A percentile compares a stretch with the other conserved stretches of the same genome.
Evolutionary conservation across 2,329 filamentous ascomycete species (phyloP).

Genomic region (Hypoxylon sp.): DNA sequence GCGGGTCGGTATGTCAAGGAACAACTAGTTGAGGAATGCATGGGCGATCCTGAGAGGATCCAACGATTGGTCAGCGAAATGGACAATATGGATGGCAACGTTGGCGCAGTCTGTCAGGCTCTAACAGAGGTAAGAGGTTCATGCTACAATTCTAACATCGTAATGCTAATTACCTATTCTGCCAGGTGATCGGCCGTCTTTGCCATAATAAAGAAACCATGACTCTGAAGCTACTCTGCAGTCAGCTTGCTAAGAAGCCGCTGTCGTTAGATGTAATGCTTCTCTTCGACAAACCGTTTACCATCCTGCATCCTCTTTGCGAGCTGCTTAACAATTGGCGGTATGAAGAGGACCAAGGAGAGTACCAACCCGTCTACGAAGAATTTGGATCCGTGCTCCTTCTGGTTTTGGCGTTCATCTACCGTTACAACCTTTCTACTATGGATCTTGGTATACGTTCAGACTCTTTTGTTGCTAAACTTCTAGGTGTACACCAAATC

Average conservation of each 20-base stretch:
- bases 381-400: slow-evolving; percentile 85
- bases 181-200: slow-evolving; percentile 74
- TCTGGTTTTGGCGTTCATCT: slow-evolving; percentile 78
- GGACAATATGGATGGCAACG: slow-evolving; percentile 92
- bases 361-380: slow-evolving; percentile 88
- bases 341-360: slow-evolving; percentile 85
- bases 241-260: slow-evolving; percentile 78
- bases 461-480: slow-evolving; percentile 76
- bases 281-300: slow-evolving; percentile 77
- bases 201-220: slow-evolving; percentile 82
- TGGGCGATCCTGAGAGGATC: slow-evolving; percentile 79
- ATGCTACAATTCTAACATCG: not conserved
- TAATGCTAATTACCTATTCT: slow-evolving; percentile 12
- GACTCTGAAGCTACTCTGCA: slow-evolving; percentile 81
- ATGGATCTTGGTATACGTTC: slow-evolving; percentile 73
- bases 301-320: slow-evolving; percentile 80
- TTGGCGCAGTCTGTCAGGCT: slow-evolving; percentile 85
- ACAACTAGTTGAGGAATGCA: slow-evolving; percentile 81
- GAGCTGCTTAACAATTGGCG: slow-evolving; percentile 82
- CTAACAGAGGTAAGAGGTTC: slow-evolving; percentile 72
- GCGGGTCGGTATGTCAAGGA: slow-evolving; percentile 83
- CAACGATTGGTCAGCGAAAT: slow-evolving; percentile 84
- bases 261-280: slow-evolving; percentile 80
- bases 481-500: slow-evolving; percentile 71
- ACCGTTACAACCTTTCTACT: slow-evolving; percentile 77